These are phyloP conservation scores for Martiniozyma abietophila DNA, from an alignment of 805 yeast species.

Conservation along the genomic window DNA sequence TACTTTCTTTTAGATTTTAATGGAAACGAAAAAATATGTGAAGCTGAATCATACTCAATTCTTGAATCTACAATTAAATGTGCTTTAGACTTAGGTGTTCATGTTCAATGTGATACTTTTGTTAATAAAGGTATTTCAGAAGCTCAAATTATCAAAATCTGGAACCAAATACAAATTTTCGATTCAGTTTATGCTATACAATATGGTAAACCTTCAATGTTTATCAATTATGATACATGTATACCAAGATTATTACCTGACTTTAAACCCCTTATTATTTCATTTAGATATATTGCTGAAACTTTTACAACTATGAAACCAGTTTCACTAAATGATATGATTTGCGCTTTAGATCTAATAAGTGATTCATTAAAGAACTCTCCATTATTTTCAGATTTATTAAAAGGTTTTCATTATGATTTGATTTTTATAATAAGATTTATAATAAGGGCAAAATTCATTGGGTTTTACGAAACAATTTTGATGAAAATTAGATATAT, in stretches of 20 bases:
- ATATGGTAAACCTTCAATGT: slow-evolving; percentile 18
- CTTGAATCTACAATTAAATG: not conserved
- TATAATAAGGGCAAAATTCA: not conserved
- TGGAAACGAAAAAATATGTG: too few relatives aligned
- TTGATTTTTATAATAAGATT: not conserved
- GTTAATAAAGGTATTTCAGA: slow-evolving; percentile 3
- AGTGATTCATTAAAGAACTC: not conserved
- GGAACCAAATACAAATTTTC: slow-evolving; percentile 12
- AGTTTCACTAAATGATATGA: slow-evolving; percentile 5
- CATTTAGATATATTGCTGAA: slow-evolving; percentile 3
- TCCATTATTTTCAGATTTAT: not conserved
- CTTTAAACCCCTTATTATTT: not conserved
- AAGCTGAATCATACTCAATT: not conserved
- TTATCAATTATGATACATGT: slow-evolving; percentile 15
- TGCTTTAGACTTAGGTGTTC: slow-evolving; percentile 1
- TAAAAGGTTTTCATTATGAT: not conserved
- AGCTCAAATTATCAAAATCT: slow-evolving; percentile 4
- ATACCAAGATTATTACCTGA: slow-evolving; percentile 8
- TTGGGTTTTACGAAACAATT: slow-evolving; percentile 3
- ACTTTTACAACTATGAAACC: slow-evolving; percentile 3
- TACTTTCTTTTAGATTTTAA: slow-evolving; percentile 1
- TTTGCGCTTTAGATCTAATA: slow-evolving; percentile 3
- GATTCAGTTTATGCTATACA: slow-evolving; percentile 14
- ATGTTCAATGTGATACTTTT: slow-evolving; percentile 2
- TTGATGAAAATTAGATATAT: slow-evolving; percentile 3